phyloP scores from a whole-genome alignment of 352 stramenopile species.

The Aphanomyces invadans region DNA sequence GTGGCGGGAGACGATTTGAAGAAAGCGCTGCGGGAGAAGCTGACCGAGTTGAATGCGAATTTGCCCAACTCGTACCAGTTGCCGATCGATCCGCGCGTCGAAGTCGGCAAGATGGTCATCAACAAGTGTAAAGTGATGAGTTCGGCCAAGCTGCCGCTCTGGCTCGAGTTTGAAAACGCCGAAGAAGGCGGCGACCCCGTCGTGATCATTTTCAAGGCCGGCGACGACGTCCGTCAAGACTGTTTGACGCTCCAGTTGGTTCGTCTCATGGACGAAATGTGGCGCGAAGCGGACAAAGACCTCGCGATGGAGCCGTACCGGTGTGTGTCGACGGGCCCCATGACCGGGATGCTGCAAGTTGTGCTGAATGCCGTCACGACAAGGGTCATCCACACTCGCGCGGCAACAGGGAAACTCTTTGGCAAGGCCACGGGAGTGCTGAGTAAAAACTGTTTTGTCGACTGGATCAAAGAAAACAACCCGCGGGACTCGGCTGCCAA shows the following conservation, averaged over 20 bases:
- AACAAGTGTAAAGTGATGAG: constrained; percentile 86
- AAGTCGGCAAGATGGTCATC: constrained; percentile 80
- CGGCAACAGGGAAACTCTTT: constrained; percentile 36
- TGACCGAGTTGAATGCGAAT: constrained; percentile 73
- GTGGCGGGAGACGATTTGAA: constrained; percentile 69
- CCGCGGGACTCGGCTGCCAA: background rate
- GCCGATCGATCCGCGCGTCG: constrained; percentile 77
- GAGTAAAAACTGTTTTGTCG: constrained; percentile 23
- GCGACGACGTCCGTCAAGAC: constrained; percentile 92
- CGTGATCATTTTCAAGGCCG: constrained; percentile 91
- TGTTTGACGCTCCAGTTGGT: constrained; percentile 90
- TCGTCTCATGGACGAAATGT: constrained; percentile 90
- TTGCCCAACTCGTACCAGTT: constrained; percentile 82
- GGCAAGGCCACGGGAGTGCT: constrained; percentile 28
- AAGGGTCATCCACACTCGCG: constrained; percentile 79
- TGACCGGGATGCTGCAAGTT: constrained; percentile 88
- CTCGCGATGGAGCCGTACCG: constrained; percentile 89
- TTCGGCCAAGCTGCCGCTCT: constrained; percentile 85
- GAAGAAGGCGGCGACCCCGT: constrained; percentile 59
- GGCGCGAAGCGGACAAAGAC: constrained; percentile 87
- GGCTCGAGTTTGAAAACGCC: constrained; percentile 84
- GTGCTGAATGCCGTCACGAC: constrained; percentile 88
- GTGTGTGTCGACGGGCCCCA: constrained; percentile 83
- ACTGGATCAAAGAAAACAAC: constrained; percentile 29
- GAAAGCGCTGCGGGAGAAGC: constrained; percentile 61